Evolutionary conservation across 345 rosid genomes (phyloP).

Genomic region (Eucalyptus cladocalyx): DNA sequence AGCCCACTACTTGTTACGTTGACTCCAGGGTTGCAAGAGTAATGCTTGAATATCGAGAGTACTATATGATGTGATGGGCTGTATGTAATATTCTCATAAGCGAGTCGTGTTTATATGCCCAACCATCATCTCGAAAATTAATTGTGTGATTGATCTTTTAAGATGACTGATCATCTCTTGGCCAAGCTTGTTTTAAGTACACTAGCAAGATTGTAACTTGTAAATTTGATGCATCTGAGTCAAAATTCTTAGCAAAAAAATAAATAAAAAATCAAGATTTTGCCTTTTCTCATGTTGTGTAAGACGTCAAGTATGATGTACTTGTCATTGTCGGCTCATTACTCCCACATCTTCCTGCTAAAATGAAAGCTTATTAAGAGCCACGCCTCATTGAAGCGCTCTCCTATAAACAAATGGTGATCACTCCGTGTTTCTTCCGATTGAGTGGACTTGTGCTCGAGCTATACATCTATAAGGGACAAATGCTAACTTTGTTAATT

Average conservation of each 20-base stretch:
- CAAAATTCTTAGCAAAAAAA: not conserved
- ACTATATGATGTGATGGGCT: not conserved
- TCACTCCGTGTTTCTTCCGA: rapidly evolving
- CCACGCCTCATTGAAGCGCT: not conserved
- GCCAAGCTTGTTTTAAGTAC: not conserved
- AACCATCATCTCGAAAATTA: not conserved
- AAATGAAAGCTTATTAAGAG: not conserved
- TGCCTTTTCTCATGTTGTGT: rapidly evolving
- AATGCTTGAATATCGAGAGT: not conserved
- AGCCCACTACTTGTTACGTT: not conserved
- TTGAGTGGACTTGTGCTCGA: not conserved
- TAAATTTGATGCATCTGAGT: not conserved
- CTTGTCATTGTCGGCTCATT: not conserved
- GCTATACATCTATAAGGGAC: not conserved
- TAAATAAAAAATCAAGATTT: not conserved
- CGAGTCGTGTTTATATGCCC: not conserved
- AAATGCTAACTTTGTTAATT: not conserved
- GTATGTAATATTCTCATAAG: not conserved
- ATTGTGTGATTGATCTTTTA: not conserved
- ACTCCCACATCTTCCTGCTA: rapidly evolving
- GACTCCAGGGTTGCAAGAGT: not conserved
- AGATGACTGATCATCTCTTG: not conserved
- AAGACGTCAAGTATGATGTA: rapidly evolving
- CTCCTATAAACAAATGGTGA: not conserved
- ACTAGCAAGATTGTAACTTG: not conserved